Conservation (phyloP, 116 monocot genomes). For the Posidonia oceanica region DNA sequence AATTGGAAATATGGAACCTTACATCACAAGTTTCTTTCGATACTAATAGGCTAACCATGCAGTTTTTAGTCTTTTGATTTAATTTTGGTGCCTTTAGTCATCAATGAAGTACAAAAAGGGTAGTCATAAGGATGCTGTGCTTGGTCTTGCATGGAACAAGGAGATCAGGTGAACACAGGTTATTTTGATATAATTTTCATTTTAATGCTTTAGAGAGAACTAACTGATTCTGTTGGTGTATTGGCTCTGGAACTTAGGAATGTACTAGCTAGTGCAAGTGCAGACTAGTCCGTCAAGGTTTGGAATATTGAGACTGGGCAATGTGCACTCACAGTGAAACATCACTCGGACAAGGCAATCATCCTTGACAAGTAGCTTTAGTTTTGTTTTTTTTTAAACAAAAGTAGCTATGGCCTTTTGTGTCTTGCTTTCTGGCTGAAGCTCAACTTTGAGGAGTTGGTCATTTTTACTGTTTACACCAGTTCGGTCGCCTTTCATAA, state of each 20-base stretch:
- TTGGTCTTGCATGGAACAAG: conserved; percentile 95
- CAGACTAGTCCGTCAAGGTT: conserved; percentile 77
- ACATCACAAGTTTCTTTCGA: no score
- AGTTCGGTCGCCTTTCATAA: no score
- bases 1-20: no score
- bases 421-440: no score
- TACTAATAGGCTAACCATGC: background rate
- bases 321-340: conserved; percentile 58
- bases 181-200: background rate
- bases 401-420: no score
- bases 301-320: conserved; percentile 69
- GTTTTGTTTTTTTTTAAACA: background rate
- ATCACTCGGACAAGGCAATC: conserved; percentile 74
- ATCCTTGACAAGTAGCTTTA: background rate
- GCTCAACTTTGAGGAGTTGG: no score
- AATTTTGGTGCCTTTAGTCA: background rate
- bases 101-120: conserved; percentile 64
- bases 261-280: conserved; percentile 95
- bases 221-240: background rate
- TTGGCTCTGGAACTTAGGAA: conserved; percentile 38
- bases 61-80: background rate
- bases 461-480: no score
- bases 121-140: conserved; percentile 77
- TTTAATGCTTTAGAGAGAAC: background rate
- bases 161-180: conserved; percentile 52